Base-by-base conservation (phyloP, 1,139 yeast species). In the Yamadazyma friedrichii region DNA sequence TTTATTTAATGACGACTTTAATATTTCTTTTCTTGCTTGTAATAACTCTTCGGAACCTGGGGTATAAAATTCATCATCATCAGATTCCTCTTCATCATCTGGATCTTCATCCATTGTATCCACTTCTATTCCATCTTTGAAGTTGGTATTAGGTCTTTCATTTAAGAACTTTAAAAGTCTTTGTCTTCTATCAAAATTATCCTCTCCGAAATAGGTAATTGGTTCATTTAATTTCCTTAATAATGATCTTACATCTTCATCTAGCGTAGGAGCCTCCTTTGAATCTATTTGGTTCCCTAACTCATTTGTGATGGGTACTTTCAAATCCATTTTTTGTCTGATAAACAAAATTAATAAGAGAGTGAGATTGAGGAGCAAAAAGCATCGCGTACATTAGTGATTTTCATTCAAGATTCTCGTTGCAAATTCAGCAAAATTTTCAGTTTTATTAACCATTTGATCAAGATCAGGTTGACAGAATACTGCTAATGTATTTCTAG, bases 1-100 rank as follows among this genome's bases (percentile, higher is more conserved):
- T 20, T 59, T 59, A 0, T 42, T 39, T 1, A 86, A 51, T 0
- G 95, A 83, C 43, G 58, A 63, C 2, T 61, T 47, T 1, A 88
- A 73, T 0, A 91, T 70, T 2, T 51, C 47, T 31, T 64, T 58
- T 39, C 98, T 70, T 0, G 80, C 72, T 1, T 69, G 64, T n/a
- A 74, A 62, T 15, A 89, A 61, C n/a, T 71, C 76, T 6, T 66
- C 64, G 1, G 77, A 61, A 0, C 95, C 96, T 0, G 95, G 95
- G 0, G 96, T 88, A 55, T 82, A 88, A 55, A 85, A 88, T 45
- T 87, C 95, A 44, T 84, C 94, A 16, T 85, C 85, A 1, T 53
- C 65, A 3, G 51, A 66, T 15, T 50, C 61, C 1, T 75, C 40
- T 1, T 93, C 0, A 82, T 86, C 48, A 84, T 91, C 25, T 82